phyloP scores from a whole-genome alignment of 306 rosid species.

The Cucurbita maxima region DNA sequence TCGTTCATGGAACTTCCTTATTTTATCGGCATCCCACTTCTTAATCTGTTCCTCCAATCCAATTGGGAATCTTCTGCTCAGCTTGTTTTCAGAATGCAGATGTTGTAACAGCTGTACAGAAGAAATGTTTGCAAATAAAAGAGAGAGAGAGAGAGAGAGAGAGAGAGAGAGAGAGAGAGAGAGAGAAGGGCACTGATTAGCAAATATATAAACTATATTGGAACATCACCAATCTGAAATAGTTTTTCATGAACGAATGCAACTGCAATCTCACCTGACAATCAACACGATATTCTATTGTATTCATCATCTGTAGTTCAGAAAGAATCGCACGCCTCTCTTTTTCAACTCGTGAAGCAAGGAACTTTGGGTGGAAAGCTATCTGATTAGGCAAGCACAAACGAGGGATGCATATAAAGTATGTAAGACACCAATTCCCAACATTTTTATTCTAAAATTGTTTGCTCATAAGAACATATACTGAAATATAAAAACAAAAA shows the following conservation, averaged over 20 bases:
- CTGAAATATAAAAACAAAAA: background rate
- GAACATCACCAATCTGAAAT: background rate
- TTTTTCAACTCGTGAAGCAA: slow-evolving; percentile 90
- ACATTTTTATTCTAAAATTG: too few species aligned
- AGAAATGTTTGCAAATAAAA: slow-evolving; percentile 13
- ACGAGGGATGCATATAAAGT: slow-evolving; percentile 11
- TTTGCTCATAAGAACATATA: too few species aligned
- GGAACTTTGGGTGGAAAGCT: slow-evolving; percentile 92
- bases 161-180: too few species aligned
- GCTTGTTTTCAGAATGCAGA: slow-evolving; percentile 97
- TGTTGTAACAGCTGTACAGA: slow-evolving; percentile 73
- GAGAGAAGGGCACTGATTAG: slow-evolving; percentile 11
- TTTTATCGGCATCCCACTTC: slow-evolving; percentile 96
- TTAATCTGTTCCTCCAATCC: slow-evolving; percentile 97
- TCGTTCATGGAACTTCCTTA: slow-evolving; percentile 94
- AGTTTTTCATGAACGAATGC: background rate
- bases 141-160: too few species aligned
- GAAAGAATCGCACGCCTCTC: slow-evolving; percentile 97
- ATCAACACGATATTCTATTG: slow-evolving; percentile 95
- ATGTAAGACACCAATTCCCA: too few species aligned
- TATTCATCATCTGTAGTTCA: slow-evolving; percentile 98
- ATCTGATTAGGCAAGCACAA: slow-evolving; percentile 38
- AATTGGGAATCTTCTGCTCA: slow-evolving; percentile 95
- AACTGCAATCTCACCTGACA: slow-evolving; percentile 57
- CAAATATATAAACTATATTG: background rate